These are phyloP conservation scores for Colletotrichum destructivum DNA, from an alignment of 2,329 filamentous ascomycete species.

Conservation along the genomic window DNA sequence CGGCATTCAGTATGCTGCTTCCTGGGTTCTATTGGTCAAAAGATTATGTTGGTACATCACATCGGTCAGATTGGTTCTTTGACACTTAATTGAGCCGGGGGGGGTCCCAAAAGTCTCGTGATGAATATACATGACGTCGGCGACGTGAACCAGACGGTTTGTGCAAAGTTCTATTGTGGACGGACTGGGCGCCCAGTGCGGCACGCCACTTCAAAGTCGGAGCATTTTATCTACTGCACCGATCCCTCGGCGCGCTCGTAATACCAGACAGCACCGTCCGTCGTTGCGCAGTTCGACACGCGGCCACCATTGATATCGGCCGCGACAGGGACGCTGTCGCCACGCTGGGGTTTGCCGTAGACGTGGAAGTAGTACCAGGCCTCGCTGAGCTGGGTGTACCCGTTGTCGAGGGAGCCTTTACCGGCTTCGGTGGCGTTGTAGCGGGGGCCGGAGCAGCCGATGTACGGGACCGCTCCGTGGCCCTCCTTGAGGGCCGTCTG, in stretches of 20 bases:
- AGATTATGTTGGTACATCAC: constrained; percentile 14
- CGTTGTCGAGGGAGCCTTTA: constrained; percentile 67
- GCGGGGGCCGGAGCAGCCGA: constrained; percentile 73
- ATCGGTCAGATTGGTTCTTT: not conserved
- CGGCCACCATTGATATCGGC: constrained; percentile 63
- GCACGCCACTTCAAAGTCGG: not conserved
- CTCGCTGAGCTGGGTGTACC: constrained; percentile 71
- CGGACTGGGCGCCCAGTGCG: too few species aligned
- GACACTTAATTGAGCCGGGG: constrained; percentile 5
- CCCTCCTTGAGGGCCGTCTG: constrained; percentile 64
- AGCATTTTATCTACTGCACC: constrained; percentile 11
- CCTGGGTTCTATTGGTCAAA: constrained; percentile 15
- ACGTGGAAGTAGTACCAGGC: constrained; percentile 78
- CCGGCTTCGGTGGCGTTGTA: constrained; percentile 75
- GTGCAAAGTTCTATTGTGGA: not conserved
- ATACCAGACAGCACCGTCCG: constrained; percentile 68
- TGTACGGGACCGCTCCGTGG: constrained; percentile 70
- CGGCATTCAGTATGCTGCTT: constrained; percentile 24
- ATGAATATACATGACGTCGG: not conserved
- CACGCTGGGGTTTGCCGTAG: constrained; percentile 69
- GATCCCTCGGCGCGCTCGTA: constrained; percentile 61
- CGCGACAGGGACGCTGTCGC: constrained; percentile 59
- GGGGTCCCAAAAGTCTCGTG: not conserved
- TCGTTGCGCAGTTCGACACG: constrained; percentile 69
- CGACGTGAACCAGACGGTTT: not conserved